Evolutionary conservation across 2,329 filamentous ascomycete genomes (phyloP), one percentile per base, ranked within the genome.

Genomic region (Claviceps citrina): DNA sequence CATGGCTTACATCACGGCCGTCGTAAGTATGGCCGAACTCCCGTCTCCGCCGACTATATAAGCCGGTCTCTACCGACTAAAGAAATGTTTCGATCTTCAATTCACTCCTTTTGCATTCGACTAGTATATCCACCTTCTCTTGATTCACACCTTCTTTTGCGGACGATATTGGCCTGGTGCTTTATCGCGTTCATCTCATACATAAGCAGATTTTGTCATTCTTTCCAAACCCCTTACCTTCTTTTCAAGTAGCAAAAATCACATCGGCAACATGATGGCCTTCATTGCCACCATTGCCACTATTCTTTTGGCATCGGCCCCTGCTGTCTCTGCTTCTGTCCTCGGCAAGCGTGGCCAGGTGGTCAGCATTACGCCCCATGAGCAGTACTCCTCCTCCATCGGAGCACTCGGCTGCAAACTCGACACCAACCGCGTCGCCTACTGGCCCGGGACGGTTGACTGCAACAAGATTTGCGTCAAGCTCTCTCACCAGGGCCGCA

Each of bases 391-490:
- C 2, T 73, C 68, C 13, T 73, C 70, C 4, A 56, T 74, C 44
- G 73, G 73, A 35, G 72, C 75, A 4, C 57, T 73, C 6, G 73
- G 73, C 38, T 76, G 73, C 66, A 70, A 73, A 56, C 65, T 77
- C 55, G 56, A 76, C 58, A 73, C 66, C 45, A 68, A 76, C 62
- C 70, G 71, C 31, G 64, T 76, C 30, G 73, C 73, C 45, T 77
- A 77, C 64, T 77, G 70, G 69, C 73, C 73, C 6, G 51, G 50
- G 19, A 52, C 60, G 4, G 61, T 71, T 36, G 62, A 63, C 59
- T 77, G 73, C 61, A 59, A 66, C 58, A 63, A 70, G 52, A 63
- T 76, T 48, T 77, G 73, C 57, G 60, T 76, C 49, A 66, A 67
- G 54, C 58, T 76, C 44, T 63, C 59, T 42, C 58, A 68, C 53